Evolutionary conservation across 148 eudicot species (phyloP).

Genomic region (Rhododendron ovatum): DNA sequence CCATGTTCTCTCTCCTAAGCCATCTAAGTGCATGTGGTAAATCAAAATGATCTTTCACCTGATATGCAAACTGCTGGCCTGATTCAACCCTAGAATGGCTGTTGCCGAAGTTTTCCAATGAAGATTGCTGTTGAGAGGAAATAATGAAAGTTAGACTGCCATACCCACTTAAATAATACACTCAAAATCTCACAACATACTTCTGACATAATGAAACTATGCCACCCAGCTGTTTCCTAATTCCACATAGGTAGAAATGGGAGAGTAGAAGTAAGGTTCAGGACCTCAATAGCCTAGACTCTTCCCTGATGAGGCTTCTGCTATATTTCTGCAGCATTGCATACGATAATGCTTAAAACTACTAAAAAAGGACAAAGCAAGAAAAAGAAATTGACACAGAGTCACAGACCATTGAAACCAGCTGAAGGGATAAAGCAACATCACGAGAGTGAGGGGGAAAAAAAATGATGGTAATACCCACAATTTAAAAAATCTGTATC

Average conservation of each 20-base stretch:
- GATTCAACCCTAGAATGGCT: background rate
- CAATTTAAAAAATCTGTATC: background rate
- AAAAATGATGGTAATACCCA: background rate
- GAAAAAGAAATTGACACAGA: background rate
- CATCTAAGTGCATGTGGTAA: background rate
- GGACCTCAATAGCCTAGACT: background rate
- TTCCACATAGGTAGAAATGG: background rate
- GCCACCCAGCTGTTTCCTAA: background rate
- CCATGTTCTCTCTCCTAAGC: background rate
- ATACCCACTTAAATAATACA: background rate
- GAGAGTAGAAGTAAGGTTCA: background rate
- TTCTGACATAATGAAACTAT: background rate
- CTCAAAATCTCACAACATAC: background rate
- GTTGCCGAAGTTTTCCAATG: background rate
- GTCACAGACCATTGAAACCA: background rate
- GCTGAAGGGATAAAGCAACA: background rate
- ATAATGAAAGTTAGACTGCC: background rate
- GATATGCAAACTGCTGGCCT: background rate
- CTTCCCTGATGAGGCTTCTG: background rate
- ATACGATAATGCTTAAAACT: background rate
- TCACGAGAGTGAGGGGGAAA: background rate
- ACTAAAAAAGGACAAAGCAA: background rate
- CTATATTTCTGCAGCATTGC: background rate
- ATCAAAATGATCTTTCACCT: background rate
- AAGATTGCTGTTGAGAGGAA: background rate